Base-by-base conservation (phyloP, 257 asterid species). In the Verbascum thapsus region DNA sequence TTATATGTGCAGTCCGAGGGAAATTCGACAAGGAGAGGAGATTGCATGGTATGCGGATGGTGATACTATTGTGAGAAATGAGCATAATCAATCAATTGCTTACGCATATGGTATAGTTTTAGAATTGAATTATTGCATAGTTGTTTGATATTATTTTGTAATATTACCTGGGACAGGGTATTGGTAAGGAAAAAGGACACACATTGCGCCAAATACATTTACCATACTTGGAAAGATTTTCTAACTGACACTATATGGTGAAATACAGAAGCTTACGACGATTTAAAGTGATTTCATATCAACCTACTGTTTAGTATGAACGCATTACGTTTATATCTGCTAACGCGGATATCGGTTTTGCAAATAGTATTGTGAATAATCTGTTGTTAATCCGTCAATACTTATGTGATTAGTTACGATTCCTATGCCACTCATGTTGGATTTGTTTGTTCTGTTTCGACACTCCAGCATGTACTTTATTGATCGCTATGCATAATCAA, bases 1-100 rank as follows among this genome's bases (percentile, higher is more conserved):
- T 68, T 63, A 71, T 66, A 13, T 62, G 72, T 58, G 66, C 78
- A 94, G 99, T 70, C 99, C 83, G 1, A 77, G 96, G 81, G 99
- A 94, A 83, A 94, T 94, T 69, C 88, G 95, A 70, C 95, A 80
- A 71, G 99, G 99, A 45, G 98, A 94, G 77, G 99, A 90, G 80
- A 90, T 94, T 67, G 95, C 96, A 0, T 94, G 99, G 99, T 94
- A 94, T 23, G 99, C 99, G 4, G 99, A 94, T 74, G 99, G 99
- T 72, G 99, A 94, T 73, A 81, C 95, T 65, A 83, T 88, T 67
- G 95, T 86, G 78, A 81, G 99, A 78, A 94, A 80, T 80, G 99
- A 94, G 74, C 91, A 87, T 64, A 88, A 88, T 63, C 90, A 84
- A 22, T 81, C 95, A 38, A 80, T 90, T 78, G 99, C 99, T 56